phyloP scores from a whole-genome alignment of 257 asterid species.

The Solanum neorickii region DNA sequence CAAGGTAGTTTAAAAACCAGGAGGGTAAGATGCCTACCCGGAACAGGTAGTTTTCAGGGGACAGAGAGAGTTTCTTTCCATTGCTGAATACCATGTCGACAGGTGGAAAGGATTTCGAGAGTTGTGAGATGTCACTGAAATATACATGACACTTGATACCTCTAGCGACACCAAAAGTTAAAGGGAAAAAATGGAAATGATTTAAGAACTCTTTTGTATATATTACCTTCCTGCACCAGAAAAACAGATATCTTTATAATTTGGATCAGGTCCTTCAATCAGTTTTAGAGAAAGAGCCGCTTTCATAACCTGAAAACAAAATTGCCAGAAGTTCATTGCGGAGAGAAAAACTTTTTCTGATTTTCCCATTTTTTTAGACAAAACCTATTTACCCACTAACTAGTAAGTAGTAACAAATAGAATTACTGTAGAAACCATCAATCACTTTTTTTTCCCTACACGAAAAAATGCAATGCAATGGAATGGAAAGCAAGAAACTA shows the following conservation, averaged over 20 bases:
- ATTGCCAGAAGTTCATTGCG: slow-evolving; percentile 2
- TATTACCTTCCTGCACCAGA: slow-evolving; percentile 95
- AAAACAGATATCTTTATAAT: slow-evolving; percentile 84
- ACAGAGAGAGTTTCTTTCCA: slow-evolving; percentile 72
- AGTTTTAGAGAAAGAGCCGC: slow-evolving; percentile 60
- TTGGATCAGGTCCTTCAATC: slow-evolving; percentile 89
- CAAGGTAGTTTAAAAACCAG: neutral
- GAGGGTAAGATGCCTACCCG: slow-evolving; percentile 41
- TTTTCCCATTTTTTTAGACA: neutral
- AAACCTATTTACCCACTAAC: neutral
- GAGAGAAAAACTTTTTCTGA: neutral
- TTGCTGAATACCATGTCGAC: slow-evolving; percentile 84
- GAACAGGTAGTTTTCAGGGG: slow-evolving; percentile 95
- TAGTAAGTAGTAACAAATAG: neutral
- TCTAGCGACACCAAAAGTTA: neutral
- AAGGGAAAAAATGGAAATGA: neutral
- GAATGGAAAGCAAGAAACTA: neutral
- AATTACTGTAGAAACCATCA: neutral
- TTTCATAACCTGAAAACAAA: slow-evolving; percentile 50
- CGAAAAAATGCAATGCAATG: neutral
- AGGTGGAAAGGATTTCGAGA: slow-evolving; percentile 64
- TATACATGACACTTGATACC: neutral
- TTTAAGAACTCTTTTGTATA: neutral
- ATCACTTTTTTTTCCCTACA: neutral
- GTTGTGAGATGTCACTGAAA: slow-evolving; percentile 61